These are phyloP conservation scores for Falciphora oryzae DNA, from an alignment of 2,329 filamentous ascomycete species.

Conservation along the genomic window DNA sequence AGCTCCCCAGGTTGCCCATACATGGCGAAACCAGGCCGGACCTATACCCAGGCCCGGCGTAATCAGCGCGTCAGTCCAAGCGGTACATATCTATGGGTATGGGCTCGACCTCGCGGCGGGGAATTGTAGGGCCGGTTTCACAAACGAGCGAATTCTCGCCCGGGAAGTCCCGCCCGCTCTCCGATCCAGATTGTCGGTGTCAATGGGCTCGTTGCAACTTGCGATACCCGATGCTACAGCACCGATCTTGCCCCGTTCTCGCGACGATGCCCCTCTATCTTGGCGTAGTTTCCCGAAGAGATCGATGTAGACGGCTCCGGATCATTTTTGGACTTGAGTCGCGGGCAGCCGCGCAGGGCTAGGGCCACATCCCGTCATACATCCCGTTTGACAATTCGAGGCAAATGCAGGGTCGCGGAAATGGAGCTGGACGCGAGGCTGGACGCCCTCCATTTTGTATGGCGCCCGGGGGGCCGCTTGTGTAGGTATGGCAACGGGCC, in stretches of 20 bases:
- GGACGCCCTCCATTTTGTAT: neutral
- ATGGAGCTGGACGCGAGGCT: too few species aligned
- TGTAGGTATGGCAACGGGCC: neutral
- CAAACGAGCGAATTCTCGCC: neutral
- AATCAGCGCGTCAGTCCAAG: too few species aligned
- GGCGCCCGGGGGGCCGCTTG: too few species aligned
- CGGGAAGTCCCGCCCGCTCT: neutral
- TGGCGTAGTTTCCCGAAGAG: neutral
- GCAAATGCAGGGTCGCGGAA: too few species aligned
- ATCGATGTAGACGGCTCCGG: neutral
- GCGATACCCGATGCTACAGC: neutral
- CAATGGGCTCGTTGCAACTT: neutral
- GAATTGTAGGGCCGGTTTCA: neutral
- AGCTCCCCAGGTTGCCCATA: neutral
- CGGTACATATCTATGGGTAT: too few species aligned
- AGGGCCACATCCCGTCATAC: neutral
- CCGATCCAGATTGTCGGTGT: too few species aligned
- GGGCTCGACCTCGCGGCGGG: too few species aligned
- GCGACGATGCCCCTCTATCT: neutral
- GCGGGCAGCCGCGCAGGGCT: neutral
- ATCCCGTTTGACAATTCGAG: too few species aligned
- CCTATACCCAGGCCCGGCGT: too few species aligned
- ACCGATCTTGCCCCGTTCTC: neutral
- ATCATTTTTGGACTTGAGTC: neutral
- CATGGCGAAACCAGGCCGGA: neutral